Base-by-base conservation (phyloP, 352 stramenopile genomes). In the Elongisporangium prolatum region DNA sequence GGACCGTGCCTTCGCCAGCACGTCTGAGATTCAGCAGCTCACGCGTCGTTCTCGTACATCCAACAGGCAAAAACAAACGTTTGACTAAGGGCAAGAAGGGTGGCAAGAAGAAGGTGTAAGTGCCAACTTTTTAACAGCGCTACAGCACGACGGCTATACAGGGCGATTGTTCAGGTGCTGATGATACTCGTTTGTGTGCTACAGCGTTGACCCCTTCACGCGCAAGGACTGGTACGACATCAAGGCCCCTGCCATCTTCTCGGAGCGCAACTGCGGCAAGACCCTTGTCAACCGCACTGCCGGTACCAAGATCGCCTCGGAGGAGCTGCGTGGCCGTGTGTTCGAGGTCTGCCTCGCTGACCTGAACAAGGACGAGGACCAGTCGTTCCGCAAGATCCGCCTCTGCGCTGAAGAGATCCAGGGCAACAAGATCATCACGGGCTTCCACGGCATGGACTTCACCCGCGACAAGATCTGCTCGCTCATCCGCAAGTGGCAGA, bases 401-500 rank as follows among this genome's bases (percentile, higher is more conserved):
- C 91, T 99, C 48, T 97, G 96, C 71, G 88, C 96, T 56, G 97
- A 99, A 77, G 98, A 99, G 80, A 94, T 99, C 58, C 97, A 94
- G 73, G 87, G 86, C 71, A 91, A 80, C 65, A 74, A 92, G 71
- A 68, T 93, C 60, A 65, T 96, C 48, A 96, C 87, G 51, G 83
- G 84, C 55, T 95, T 95, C 83, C 88, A 97, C 77, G 91, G 91
- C 75, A 97, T 97, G 87, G 85, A 95, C 71, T 90, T 97, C 59
- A 97, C 91, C 56, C 96, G 97, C 68, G 98, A 99, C 81, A 99
- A 99, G 88, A 90, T 99, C 61, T 99, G 96, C 91, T 98, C 93
- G 74, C 88, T 99, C 57, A 99, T 99, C 84, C 97, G 98, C 84
- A 99, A 99, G 93, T 99, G 98, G 96, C 86, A 99, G 84, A 98